Base-by-base conservation (phyloP, 1,284 basidiomycete genomes). In the Trametes versicolor region DNA sequence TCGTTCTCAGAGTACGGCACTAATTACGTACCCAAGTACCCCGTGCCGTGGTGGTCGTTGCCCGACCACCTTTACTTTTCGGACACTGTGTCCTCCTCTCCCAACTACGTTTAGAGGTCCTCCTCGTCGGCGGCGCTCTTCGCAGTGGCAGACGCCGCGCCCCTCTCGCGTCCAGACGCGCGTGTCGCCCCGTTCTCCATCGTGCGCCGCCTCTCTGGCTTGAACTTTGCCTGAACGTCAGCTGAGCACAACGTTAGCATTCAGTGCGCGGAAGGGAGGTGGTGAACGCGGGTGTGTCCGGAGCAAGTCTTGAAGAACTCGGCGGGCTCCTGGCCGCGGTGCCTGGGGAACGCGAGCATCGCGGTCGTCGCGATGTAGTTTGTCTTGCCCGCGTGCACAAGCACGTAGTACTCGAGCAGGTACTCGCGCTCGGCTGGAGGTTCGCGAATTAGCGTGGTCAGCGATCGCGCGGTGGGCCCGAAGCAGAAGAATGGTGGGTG, bases 321-420 rank as follows among this genome's bases (percentile, higher is more conserved):
- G n/a, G 59, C 37, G 2, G 68, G 70, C 51, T 71, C 65, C 50
- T 69, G 70, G 21, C 67, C 64, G 25, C 65, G 67, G 25, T 64
- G 57, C 1, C 70, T 71, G 29, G 65, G 66, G 56, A 68, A 67
- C 6, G 64, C 65, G 25, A 65, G 54, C 65, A 70, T 72, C 15
- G 72, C 69, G 1, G 63, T 50, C 19, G 66, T 73, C 52, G 64
- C 53, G 39, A 69, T 66, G 61, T 75, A 73, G 59, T 68, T 68
- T 23, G 72, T 70, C 68, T 72, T 73, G 47, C 71, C 73, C 43
- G 70, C 72, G 36, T 72, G 66, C 3, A 72, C 72, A 37, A 74
- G 71, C 21, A 72, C 70, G 63, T 72, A 72, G 62, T 71, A 72
- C 53, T 72, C 72, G 7, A 73, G 67, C 9, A 72, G 49, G 45